Evolutionary conservation across 805 yeast genomes (phyloP).

Genomic region (Cyberlindnera maclurae): DNA sequence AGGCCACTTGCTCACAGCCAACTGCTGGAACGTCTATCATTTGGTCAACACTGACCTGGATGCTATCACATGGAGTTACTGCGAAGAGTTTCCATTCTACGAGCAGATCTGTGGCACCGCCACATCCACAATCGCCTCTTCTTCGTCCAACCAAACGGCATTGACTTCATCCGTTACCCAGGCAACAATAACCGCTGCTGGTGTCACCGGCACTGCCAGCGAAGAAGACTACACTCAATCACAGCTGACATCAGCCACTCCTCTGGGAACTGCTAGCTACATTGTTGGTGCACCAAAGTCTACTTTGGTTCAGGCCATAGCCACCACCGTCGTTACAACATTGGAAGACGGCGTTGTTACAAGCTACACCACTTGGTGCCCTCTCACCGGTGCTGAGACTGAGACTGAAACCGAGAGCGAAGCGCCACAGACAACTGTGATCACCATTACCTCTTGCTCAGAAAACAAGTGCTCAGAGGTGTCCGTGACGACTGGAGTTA

Average conservation of each 20-base stretch:
- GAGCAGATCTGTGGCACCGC: conserved; percentile 11
- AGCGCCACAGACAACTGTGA: conserved; percentile 3
- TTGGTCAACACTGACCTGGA: conserved; percentile 11
- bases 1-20: conserved; percentile 16
- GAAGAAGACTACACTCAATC: neutral
- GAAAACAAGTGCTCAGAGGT: conserved; percentile 8
- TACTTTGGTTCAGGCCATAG: conserved; percentile 1
- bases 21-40: conserved; percentile 20
- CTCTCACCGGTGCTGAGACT: neutral
- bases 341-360: conserved; percentile 6
- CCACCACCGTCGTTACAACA: conserved; percentile 4
- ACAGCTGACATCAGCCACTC: neutral
- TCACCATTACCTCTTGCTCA: conserved; percentile 8
- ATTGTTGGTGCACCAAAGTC: conserved; percentile 5
- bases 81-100: conserved; percentile 23
- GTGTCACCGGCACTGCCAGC: conserved; percentile 1
- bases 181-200: neutral
- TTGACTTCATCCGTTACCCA: conserved; percentile 4
- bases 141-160: neutral
- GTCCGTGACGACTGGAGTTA: conserved; percentile 12
- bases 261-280: neutral
- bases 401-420: too few species aligned
- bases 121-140: conserved; percentile 3
- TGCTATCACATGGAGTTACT: conserved; percentile 17
- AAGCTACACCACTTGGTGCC: conserved; percentile 1